Base-by-base conservation (phyloP, 1,284 basidiomycete species). In the Calocybe gambosa region DNA sequence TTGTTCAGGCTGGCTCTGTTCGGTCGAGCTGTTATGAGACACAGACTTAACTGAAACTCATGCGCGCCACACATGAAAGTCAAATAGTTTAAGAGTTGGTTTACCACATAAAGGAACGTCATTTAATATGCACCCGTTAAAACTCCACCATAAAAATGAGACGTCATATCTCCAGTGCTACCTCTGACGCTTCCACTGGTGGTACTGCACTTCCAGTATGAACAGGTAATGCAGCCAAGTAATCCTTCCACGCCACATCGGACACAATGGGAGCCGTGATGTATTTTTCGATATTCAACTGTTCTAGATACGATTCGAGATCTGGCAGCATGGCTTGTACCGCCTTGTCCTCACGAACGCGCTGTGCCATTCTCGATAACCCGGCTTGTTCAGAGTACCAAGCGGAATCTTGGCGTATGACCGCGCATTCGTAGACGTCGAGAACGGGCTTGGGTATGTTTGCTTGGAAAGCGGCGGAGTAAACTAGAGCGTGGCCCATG, bases 361-460 rank as follows among this genome's bases (percentile, higher is more conserved):
- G 66, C 51, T 77, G 75, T 10, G 60, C 56, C 49, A 66, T 58
- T 15, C 74, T 66, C 4, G 64, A 62, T 28, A 77, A 46, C 0
- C 68, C 65, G 5, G 56, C 70, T 45, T 68, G 56, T 53, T 78
- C 77, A 19, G 69, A 64, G 52, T 76, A 78, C 77, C 77, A 78
- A 7, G 71, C 73, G 21, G 72, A 62, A 50, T 79, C 76, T 49
- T 66, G 66, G 29, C 69, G 66, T 40, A 78, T 69, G 33, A 71
- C 67, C 2, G 67, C 66, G 47, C 65, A 71, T 55, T 76, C 75
- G 53, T 75, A 79, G 7, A 78, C 56, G 48, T 78, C 73, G 16
- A 79, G 62, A 31, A 79, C 64, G 12, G 67, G 63, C 52, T 64
- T 60, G 1, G 74, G 72, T 34, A 77, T 52, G 2, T 64, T 67